Percentiles rank a stretch among this genome's conserved stretches.
phyloP scores from a whole-genome alignment of 2,329 filamentous ascomycete species.

The Colletotrichum lupini region DNA sequence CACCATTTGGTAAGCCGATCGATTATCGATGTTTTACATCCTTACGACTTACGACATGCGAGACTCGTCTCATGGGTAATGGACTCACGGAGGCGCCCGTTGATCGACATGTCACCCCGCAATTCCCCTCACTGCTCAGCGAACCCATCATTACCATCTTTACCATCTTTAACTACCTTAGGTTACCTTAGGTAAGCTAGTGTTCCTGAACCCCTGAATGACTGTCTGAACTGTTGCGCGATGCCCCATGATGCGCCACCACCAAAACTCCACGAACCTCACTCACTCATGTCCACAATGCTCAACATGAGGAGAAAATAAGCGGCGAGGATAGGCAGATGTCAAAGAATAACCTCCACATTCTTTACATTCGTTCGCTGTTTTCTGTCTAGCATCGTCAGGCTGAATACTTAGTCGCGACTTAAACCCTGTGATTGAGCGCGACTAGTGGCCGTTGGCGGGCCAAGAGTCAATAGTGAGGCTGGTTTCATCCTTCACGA shows the following conservation, averaged over 20 bases:
- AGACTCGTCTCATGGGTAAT: neutral
- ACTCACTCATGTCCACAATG: neutral
- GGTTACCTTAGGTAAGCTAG: neutral
- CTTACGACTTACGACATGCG: neutral
- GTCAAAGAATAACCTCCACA: neutral
- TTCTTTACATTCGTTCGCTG: too few relatives aligned
- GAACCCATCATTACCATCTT: too few relatives aligned
- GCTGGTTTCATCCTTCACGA: neutral
- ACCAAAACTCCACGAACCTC: neutral
- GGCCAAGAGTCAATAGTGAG: constrained; percentile 7
- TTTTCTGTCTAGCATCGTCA: neutral
- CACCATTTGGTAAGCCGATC: neutral
- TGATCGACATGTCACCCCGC: neutral
- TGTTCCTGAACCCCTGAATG: constrained; percentile 13
- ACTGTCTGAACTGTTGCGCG: neutral
- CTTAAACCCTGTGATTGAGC: neutral
- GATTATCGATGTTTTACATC: neutral
- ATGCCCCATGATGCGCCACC: neutral
- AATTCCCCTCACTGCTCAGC: neutral
- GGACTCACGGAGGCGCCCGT: neutral
- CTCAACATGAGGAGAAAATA: constrained; percentile 15
- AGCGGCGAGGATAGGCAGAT: neutral
- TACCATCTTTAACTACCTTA: too few relatives aligned
- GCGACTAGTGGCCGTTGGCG: constrained; percentile 5
- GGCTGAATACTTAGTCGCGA: neutral